Percentiles rank a stretch among this genome's conserved stretches.
Evolutionary conservation across 73 alveolate species (phyloP).

Genomic region (Symbiodinium natans): DNA sequence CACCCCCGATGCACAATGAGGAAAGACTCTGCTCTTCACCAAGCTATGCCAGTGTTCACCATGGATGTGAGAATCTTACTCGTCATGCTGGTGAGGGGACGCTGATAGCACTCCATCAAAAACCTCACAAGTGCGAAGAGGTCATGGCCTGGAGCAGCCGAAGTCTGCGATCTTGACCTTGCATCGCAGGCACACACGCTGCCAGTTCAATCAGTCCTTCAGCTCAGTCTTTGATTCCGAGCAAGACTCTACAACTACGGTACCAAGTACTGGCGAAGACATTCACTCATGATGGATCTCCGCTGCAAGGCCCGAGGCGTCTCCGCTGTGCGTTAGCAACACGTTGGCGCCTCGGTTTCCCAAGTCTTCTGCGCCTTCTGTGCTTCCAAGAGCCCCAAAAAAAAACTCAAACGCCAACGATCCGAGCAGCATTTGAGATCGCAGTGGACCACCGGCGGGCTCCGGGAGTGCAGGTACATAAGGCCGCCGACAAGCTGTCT

Average conservation of each 20-base stretch:
- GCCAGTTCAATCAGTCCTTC: no score
- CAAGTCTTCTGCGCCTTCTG: neutral
- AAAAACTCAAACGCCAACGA: neutral
- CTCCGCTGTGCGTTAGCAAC: conserved; percentile 87
- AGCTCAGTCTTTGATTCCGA: neutral
- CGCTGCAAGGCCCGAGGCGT: neutral
- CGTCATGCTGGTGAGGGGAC: no score
- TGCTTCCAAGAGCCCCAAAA: neutral
- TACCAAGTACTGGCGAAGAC: neutral
- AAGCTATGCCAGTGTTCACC: no score
- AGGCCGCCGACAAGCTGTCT: conserved; percentile 71
- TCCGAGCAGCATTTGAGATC: conserved; percentile 48
- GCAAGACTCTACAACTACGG: neutral
- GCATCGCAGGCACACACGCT: no score
- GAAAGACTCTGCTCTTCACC: no score
- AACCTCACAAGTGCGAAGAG: no score
- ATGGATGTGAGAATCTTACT: no score
- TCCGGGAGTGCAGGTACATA: conserved; percentile 63
- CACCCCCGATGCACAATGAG: no score
- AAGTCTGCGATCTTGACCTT: conserved; percentile 84
- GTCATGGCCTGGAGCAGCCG: conserved; percentile 61
- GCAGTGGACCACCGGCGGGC: conserved; percentile 82
- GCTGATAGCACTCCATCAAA: no score
- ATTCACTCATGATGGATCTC: neutral
- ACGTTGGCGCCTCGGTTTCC: conserved; percentile 61